Evolutionary conservation across 768 basidiomycete genomes (phyloP), one percentile per base, ranked within the genome.

Genomic region (Porphyrellus cyaneotinctus): DNA sequence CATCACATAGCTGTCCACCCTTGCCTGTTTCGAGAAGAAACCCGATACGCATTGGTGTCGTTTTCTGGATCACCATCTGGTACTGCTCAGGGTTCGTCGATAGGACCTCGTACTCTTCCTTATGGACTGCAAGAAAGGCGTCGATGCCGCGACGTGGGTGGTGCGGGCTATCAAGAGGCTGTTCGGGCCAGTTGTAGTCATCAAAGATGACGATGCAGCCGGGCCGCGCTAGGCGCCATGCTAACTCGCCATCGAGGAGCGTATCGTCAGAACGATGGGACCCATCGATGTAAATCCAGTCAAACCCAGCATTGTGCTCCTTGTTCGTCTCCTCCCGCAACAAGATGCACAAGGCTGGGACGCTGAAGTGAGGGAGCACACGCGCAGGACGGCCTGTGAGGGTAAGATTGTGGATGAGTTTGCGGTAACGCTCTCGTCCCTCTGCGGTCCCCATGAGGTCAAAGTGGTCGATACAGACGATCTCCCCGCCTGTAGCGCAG

Each of bases 251-350:
- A 58, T 84, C 83, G n/a, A 83, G 71, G 43, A 83, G 67, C 0
- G 80, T 82, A 56, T 83, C 83, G 54, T 80, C 79, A 9, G 82
- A 78, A 47, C 78, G 75, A 60, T 82, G 81, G 8, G 80, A 81
- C 5, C 82, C 81, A 51, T 83, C 81, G 42, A 83, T 61, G 56
- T 84, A 83, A 15, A 83, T 67, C 76, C 78, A 84, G 54, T 83
- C 79, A 54, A 78, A 84, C 2, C 81, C 82, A 17, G 75, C 67
- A 1, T 53, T 52, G 1, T 61, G 30, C 0, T 37, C 54, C 18
- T 58, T 54, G 2, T 45, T 38, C 52, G 74, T 74, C 63, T 78
- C 79, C 59, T 84, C 80, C 43, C 64, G 58, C 30, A 83, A 64
- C 24, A 83, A 57, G 18, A 58, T 68, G 68, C 74, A 77, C 33